Evolutionary conservation across 2,329 filamentous ascomycete genomes (phyloP).

Genomic region (Myriangium duriaei): DNA sequence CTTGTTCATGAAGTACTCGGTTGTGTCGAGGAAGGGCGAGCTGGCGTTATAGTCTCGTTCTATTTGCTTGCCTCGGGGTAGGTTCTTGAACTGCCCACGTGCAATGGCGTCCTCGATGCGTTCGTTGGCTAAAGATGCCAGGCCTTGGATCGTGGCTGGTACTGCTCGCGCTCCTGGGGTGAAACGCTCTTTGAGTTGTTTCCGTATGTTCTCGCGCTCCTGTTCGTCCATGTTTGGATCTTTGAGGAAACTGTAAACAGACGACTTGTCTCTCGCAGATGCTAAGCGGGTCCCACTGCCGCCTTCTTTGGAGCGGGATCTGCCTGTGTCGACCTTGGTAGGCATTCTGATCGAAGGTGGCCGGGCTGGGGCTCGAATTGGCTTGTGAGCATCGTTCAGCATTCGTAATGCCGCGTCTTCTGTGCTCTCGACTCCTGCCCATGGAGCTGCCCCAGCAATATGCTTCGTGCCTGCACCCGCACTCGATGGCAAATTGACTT

Average conservation of each 20-base stretch:
- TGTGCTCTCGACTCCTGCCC: constrained; percentile 64
- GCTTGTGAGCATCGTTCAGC: constrained; percentile 50
- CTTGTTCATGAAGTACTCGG: constrained; percentile 96
- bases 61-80: constrained; percentile 67
- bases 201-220: constrained; percentile 59
- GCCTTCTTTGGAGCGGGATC: constrained; percentile 20
- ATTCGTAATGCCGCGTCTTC: constrained; percentile 74
- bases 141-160: constrained; percentile 63
- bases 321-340: constrained; percentile 33
- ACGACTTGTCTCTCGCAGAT: constrained; percentile 46
- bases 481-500: constrained; percentile 43
- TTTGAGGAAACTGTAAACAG: constrained; percentile 41
- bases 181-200: constrained; percentile 72
- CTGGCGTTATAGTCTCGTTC: constrained; percentile 70
- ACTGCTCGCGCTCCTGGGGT: constrained; percentile 57
- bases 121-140: constrained; percentile 78
- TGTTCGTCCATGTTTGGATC: constrained; percentile 49
- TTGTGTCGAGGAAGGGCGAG: constrained; percentile 88
- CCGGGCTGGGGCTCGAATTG: constrained; percentile 31
- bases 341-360: constrained; percentile 26
- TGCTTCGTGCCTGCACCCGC: constrained; percentile 57
- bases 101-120: constrained; percentile 89
- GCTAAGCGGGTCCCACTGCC: constrained; percentile 40
- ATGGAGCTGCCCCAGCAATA: constrained; percentile 55
- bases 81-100: constrained; percentile 75